phyloP scores from a whole-genome alignment of 352 stramenopile species.

The Phytopythium delawarense region DNA sequence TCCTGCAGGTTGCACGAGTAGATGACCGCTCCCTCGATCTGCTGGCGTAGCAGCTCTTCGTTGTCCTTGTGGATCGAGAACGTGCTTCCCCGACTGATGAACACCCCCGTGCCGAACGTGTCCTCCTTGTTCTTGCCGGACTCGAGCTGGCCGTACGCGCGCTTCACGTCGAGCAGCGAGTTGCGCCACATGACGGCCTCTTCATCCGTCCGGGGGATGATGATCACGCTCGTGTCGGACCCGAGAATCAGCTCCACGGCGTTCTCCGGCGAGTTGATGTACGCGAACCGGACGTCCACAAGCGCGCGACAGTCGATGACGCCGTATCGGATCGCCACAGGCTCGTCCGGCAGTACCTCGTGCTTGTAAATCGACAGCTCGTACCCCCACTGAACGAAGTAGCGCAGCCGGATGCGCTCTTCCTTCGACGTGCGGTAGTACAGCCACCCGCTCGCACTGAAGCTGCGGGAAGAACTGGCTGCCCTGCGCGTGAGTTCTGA shows the following conservation, averaged over 20 bases:
- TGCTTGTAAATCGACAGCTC: slow-evolving; percentile 90
- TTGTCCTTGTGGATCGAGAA: slow-evolving; percentile 85
- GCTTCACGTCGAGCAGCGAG: slow-evolving; percentile 78
- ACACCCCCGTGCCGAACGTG: slow-evolving; percentile 65
- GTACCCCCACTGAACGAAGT: slow-evolving; percentile 87
- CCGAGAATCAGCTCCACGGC: slow-evolving; percentile 78
- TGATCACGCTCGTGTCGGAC: slow-evolving; percentile 71
- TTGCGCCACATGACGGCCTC: slow-evolving; percentile 85
- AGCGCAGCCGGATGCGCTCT: slow-evolving; percentile 76
- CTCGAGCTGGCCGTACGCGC: slow-evolving; percentile 68
- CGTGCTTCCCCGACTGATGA: slow-evolving; percentile 82
- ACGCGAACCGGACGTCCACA: slow-evolving; percentile 78
- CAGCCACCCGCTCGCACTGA: slow-evolving; percentile 78
- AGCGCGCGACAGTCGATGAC: slow-evolving; percentile 84
- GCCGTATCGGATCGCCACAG: slow-evolving; percentile 76
- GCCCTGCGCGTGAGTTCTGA: slow-evolving; percentile 1
- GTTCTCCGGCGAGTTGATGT: slow-evolving; percentile 84
- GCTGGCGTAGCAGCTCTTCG: slow-evolving; percentile 74
- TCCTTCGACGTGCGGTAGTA: slow-evolving; percentile 84
- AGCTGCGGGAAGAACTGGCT: slow-evolving; percentile 25
- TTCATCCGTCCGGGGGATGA: slow-evolving; percentile 80
- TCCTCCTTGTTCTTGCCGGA: slow-evolving; percentile 75
- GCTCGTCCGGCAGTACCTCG: slow-evolving; percentile 75
- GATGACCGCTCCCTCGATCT: slow-evolving; percentile 78
- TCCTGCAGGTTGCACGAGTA: slow-evolving; percentile 85